phyloP scores from a whole-genome alignment of 768 basidiomycete genomes.

The Fibroporia radiculosa region DNA sequence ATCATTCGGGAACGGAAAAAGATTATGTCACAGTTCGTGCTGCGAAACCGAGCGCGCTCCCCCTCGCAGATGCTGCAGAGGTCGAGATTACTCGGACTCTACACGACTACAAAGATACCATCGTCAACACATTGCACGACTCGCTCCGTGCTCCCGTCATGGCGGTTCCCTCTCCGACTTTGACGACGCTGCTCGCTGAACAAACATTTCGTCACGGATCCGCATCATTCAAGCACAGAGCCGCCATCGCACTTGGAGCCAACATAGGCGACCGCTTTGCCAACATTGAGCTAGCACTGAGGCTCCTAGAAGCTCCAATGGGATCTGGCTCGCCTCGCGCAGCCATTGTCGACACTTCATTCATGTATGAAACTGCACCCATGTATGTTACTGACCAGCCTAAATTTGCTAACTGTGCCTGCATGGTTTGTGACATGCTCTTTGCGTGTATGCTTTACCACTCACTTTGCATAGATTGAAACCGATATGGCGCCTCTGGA shows the following conservation, averaged over 20 bases:
- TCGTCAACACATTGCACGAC: background rate
- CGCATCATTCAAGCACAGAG: slow-evolving; percentile 25
- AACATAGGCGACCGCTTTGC: slow-evolving; percentile 84
- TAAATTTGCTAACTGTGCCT: slow-evolving; percentile 85
- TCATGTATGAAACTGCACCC: slow-evolving; percentile 87
- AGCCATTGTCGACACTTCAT: slow-evolving; percentile 67
- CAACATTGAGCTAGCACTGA: slow-evolving; percentile 75
- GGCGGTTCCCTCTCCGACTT: background rate
- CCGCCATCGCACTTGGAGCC: slow-evolving; percentile 77
- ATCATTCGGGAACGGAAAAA: slow-evolving; percentile 13
- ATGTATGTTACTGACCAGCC: slow-evolving; percentile 96
- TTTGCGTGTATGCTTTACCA: background rate
- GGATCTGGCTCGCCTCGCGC: slow-evolving; percentile 18
- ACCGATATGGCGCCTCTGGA: slow-evolving; percentile 56
- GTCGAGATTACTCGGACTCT: slow-evolving; percentile 47
- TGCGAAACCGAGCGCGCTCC: slow-evolving; percentile 66
- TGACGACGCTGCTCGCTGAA: slow-evolving; percentile 1
- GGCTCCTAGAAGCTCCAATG: slow-evolving; percentile 51
- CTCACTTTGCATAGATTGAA: slow-evolving; percentile 45
- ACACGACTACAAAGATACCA: slow-evolving; percentile 25
- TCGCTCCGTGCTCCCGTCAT: background rate
- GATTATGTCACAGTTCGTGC: slow-evolving; percentile 43
- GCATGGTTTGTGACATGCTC: slow-evolving; percentile 51
- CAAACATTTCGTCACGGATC: background rate
- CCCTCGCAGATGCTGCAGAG: slow-evolving; percentile 54